Base-by-base conservation (phyloP, 352 stramenopile genomes). In the Phytophthora ohioensis region DNA sequence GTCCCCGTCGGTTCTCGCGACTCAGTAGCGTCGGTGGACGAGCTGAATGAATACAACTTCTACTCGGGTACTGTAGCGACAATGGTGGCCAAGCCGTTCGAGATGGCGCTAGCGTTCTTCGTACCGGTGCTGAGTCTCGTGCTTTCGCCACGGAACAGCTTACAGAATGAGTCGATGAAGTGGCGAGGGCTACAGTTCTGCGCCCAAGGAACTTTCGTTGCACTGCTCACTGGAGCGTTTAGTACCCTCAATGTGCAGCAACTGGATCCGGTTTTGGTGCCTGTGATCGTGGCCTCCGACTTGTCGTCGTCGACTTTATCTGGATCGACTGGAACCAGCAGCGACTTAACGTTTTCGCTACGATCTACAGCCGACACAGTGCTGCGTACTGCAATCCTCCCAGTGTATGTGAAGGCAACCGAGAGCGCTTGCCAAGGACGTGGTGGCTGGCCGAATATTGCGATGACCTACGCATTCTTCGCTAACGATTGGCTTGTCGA, bases 1-100 rank as follows among this genome's bases (percentile, higher is more conserved):
- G 71, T 84, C 0, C 43, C 64, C 1, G 52, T 84, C 13, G 64
- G 60, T 15, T 77, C 59, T 34, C 68, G 56, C 5, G 51, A 68
- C 53, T 78, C 64, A 3, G 70, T 66, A 34, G 59, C 59, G 30
- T 57, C 45, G 3, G 41, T 71, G 49, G 31, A 43, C 32, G 56
- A 78, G n/a, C 49, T 84, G 12, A 73, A 70, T n/a, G 30, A 76
- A 12, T 80, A 87, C 59, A 90, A 88, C 47, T 90, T 90, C 17
- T 87, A 85, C 53, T 75, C 80, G 10, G 81, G 78, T 11, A 85
- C 76, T 9, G 34, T 51, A 2, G 71, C 76, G 13, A 66, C 75
- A 3, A 46, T 84, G 7, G 34, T 82, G 4, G 68, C 75, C 10
- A 83, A 83, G 46, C 55, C 77, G 17, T 84, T 88, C 48, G 78